Evolutionary conservation across 2,329 filamentous ascomycete species (phyloP).

Genomic region (Pezicula radicicola): DNA sequence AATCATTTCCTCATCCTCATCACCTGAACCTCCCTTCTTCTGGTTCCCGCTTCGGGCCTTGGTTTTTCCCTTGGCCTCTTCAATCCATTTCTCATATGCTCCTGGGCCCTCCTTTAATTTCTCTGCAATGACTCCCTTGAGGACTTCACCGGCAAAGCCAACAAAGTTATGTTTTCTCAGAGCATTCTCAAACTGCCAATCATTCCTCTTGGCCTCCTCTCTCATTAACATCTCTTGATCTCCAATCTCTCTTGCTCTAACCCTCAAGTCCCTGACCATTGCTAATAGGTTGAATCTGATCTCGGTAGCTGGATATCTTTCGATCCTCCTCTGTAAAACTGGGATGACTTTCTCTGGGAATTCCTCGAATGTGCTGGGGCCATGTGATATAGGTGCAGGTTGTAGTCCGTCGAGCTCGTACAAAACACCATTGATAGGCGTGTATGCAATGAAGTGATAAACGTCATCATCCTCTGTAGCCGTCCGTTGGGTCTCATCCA

Average conservation of each 20-base stretch:
- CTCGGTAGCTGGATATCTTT: constrained; percentile 79
- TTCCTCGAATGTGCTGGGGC: constrained; percentile 62
- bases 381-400: constrained; percentile 87
- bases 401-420: constrained; percentile 97
- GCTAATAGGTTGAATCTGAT: constrained; percentile 96
- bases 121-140: constrained; percentile 76
- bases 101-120: constrained; percentile 67
- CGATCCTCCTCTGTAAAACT: constrained; percentile 82
- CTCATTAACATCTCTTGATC: constrained; percentile 74
- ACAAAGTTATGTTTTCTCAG: constrained; percentile 93
- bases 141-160: constrained; percentile 84
- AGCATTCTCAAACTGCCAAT: constrained; percentile 95
- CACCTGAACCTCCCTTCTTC: constrained; percentile 17
- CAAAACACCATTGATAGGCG: constrained; percentile 70
- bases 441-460: constrained; percentile 98
- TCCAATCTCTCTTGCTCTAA: constrained; percentile 75
- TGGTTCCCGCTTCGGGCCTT: constrained; percentile 31
- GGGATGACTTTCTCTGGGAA: constrained; percentile 82
- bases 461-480: constrained; percentile 79
- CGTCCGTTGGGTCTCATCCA: constrained; percentile 79
- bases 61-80: constrained; percentile 60
- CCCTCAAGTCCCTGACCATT: constrained; percentile 80
- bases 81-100: constrained; percentile 71
- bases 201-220: constrained; percentile 79
- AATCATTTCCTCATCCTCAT: constrained; percentile 27